phyloP scores from a whole-genome alignment of 306 rosid species.

The Lotus japonicus region DNA sequence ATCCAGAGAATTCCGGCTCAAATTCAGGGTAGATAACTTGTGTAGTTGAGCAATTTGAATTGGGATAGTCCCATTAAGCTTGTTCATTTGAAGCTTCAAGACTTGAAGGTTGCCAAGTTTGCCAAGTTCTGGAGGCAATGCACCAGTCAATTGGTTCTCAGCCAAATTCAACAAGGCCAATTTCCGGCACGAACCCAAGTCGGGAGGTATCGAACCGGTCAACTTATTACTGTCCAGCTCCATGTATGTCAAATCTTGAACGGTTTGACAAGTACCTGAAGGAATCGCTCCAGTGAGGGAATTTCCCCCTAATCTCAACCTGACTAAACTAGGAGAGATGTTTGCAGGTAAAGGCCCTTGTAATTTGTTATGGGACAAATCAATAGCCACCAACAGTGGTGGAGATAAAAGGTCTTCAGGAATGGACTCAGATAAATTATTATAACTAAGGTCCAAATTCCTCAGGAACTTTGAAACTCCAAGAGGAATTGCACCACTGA shows the following conservation, averaged over 20 bases:
- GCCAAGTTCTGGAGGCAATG: conserved; percentile 45
- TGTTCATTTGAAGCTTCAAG: conserved; percentile 54
- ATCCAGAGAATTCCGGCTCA: conserved; percentile 57
- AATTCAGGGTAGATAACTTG: conserved; percentile 35
- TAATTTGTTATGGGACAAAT: conserved; percentile 49
- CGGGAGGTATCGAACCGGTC: conserved; percentile 41
- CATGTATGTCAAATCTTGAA: conserved; percentile 36
- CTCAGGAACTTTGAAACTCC: conserved; percentile 42
- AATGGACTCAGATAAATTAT: conserved; percentile 31
- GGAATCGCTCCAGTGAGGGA: conserved; percentile 37
- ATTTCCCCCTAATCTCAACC: conserved; percentile 74
- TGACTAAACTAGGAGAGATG: conserved; percentile 38
- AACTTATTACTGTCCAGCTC: conserved; percentile 57
- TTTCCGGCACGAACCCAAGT: conserved; percentile 35
- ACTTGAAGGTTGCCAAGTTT: conserved; percentile 49
- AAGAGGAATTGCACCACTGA: conserved; percentile 41
- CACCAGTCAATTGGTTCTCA: conserved; percentile 41
- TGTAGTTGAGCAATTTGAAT: conserved; percentile 18
- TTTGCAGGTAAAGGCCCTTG: conserved; percentile 40
- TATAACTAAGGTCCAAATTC: conserved; percentile 63
- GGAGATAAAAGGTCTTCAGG: conserved; percentile 50
- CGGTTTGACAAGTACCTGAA: background rate
- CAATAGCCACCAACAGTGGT: conserved; percentile 32
- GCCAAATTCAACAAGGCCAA: conserved; percentile 69
- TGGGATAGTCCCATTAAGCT: conserved; percentile 55